Base-by-base conservation (phyloP, 768 basidiomycete genomes). In the Mycena rosella region DNA sequence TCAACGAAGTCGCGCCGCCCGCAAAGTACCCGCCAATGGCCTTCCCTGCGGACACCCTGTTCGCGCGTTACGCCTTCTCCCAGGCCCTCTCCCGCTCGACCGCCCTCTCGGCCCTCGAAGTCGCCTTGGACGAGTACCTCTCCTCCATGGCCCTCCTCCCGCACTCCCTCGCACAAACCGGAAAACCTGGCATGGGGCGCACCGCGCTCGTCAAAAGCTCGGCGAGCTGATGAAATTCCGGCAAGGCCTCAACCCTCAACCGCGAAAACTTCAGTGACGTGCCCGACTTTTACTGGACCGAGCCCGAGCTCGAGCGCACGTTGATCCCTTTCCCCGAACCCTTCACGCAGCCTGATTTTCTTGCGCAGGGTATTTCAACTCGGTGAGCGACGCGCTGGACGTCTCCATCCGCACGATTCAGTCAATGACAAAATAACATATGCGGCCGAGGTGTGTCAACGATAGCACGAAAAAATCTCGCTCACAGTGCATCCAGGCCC, bases 351-450 rank as follows among this genome's bases (percentile, higher is more conserved):
- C 14, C 38, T 36, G 42, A 55, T 53, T 69, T 24, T 55, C 32
- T 15, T 53, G 26, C 24, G 5, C 51, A 95, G 91, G 85, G 20
- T 90, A 92, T 75, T 98, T 98, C 80, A 91, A 94, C 72, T 90
- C 91, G 2, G 82, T 99, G 74, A 94, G 89, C 64, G 82, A 88
- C 42, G 95, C 97, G 7, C 84, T 99, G 27, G 97, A 99, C 75
- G 90, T 98, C 70, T 91, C 90, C 73, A 83, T 88, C 29, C 87
- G 97, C 22, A 93, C 94, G 86, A 88, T 34, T 88, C 91, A 0
- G 87, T 96, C 60, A 96, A 97, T 74, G 94, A 95, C 74, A 98
- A 97, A 76, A 96, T 96, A 62, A 95, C 93, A 2, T 96, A 96
- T 76, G 93, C 94, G 8, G 91, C 91, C 3, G 94, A 96, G 83